Evolutionary conservation across 495 filamentous ascomycete genomes (phyloP).

Genomic region (Penicillium egyptiacum): DNA sequence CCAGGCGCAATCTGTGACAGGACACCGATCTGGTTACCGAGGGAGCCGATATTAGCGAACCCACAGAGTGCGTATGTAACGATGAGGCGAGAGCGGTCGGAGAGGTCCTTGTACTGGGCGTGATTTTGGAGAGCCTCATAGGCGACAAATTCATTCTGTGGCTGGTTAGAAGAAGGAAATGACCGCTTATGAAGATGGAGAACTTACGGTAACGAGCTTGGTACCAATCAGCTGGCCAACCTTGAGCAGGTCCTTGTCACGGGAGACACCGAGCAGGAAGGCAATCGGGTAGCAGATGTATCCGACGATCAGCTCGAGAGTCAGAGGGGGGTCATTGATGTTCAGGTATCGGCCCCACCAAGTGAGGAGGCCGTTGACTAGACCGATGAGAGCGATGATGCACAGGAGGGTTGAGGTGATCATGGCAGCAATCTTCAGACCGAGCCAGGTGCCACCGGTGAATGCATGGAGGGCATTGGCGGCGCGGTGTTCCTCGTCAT

Average conservation of each 20-base stretch:
- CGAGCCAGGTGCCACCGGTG: constrained; percentile 82
- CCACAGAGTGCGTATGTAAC: constrained; percentile 72
- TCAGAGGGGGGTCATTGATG: constrained; percentile 66
- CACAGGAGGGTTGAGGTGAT: constrained; percentile 76
- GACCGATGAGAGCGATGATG: constrained; percentile 76
- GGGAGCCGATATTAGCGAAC: constrained; percentile 77
- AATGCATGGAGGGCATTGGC: constrained; percentile 83
- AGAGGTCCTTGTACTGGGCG: constrained; percentile 52
- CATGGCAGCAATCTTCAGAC: constrained; percentile 86
- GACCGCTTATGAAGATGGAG: neutral
- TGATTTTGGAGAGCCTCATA: constrained; percentile 52
- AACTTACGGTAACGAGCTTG: constrained; percentile 70
- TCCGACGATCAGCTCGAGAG: constrained; percentile 73
- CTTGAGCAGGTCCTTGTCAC: constrained; percentile 64
- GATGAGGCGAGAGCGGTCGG: constrained; percentile 68
- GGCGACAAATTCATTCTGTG: constrained; percentile 65
- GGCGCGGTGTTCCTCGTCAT: constrained; percentile 64
- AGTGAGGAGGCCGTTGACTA: constrained; percentile 74
- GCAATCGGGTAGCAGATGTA: constrained; percentile 84
- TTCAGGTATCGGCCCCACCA: constrained; percentile 90
- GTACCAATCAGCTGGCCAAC: constrained; percentile 78
- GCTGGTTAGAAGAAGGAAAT: constrained; percentile 6
- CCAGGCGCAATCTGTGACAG: constrained; percentile 75
- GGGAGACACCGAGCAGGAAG: constrained; percentile 82
- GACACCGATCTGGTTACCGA: constrained; percentile 85